These are phyloP conservation scores for Tuber microsphaerosporum DNA, from an alignment of 495 filamentous ascomycete genomes.

Conservation along the genomic window DNA sequence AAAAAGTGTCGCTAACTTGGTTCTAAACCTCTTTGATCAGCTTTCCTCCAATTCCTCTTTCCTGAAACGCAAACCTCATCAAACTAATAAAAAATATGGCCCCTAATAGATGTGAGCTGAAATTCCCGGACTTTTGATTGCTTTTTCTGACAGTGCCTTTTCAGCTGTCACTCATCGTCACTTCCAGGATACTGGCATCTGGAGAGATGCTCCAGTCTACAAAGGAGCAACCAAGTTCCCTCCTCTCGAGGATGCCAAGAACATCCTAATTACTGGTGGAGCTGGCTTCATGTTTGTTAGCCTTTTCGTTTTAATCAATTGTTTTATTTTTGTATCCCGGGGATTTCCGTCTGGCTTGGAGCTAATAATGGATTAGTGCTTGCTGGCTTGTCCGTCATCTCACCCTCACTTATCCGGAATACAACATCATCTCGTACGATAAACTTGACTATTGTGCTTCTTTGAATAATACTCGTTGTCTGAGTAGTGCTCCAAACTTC, in stretches of 20 bases:
- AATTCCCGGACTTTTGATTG: neutral
- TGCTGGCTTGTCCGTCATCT: slow-evolving; percentile 69
- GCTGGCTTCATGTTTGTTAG: slow-evolving; percentile 62
- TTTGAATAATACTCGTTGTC: slow-evolving; percentile 59
- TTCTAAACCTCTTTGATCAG: neutral
- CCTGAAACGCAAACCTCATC: neutral
- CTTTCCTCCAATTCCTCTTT: neutral
- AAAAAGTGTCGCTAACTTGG: neutral
- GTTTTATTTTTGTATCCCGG: neutral
- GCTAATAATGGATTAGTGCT: slow-evolving; percentile 45
- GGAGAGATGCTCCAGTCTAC: slow-evolving; percentile 60
- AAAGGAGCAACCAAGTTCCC: slow-evolving; percentile 59
- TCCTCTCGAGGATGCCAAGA: slow-evolving; percentile 56
- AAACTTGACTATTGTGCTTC: slow-evolving; percentile 69
- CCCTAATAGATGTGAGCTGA: neutral
- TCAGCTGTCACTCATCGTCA: slow-evolving; percentile 9
- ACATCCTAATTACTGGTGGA: slow-evolving; percentile 67
- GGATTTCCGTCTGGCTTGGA: neutral
- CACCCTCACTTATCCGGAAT: slow-evolving; percentile 58
- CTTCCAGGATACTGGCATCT: slow-evolving; percentile 39
- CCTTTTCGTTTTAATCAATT: neutral
- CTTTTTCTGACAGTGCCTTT: neutral
- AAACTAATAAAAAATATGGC: neutral
- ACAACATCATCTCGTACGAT: slow-evolving; percentile 69
- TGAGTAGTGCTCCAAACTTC: slow-evolving; percentile 60